These are phyloP conservation scores for Aspergillus sp. DNA, from an alignment of 2,329 filamentous ascomycete genomes.

Conservation along the genomic window DNA sequence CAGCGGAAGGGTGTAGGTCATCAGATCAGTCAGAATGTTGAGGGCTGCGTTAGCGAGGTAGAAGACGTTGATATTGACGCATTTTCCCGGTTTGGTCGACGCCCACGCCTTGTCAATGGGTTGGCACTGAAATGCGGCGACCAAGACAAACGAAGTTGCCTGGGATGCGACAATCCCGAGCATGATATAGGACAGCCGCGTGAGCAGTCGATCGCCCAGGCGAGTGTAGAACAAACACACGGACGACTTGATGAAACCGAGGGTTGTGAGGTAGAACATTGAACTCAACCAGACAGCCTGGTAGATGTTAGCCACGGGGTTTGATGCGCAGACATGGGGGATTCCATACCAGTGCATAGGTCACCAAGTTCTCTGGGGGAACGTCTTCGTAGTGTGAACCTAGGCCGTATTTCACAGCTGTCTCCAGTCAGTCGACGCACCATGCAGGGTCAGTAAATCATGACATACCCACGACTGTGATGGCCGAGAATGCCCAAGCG, in stretches of 20 bases:
- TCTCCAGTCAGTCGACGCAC: not conserved
- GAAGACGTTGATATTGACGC: constrained; percentile 50
- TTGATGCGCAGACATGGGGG: too few species aligned
- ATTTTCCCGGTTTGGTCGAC: constrained; percentile 34
- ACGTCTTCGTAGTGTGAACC: constrained; percentile 16
- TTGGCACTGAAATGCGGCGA: constrained; percentile 45
- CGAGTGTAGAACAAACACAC: constrained; percentile 48
- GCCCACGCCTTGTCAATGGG: constrained; percentile 44
- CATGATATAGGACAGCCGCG: constrained; percentile 38
- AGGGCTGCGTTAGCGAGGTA: constrained; percentile 56
- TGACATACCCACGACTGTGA: constrained; percentile 31
- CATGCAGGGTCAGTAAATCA: too few species aligned
- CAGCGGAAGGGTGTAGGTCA: constrained; percentile 54
- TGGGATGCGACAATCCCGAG: constrained; percentile 41
- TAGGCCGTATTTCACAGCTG: constrained; percentile 18
- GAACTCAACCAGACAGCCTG: constrained; percentile 48
- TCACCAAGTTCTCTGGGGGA: constrained; percentile 7
- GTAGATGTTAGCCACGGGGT: not conserved
- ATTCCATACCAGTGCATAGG: constrained; percentile 11
- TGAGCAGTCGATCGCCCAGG: constrained; percentile 40
- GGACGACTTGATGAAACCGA: constrained; percentile 51
- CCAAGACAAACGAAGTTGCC: constrained; percentile 42
- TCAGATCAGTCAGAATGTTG: constrained; percentile 60
- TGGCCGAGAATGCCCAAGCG: constrained; percentile 37
- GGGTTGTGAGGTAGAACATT: constrained; percentile 49